Base-by-base conservation (phyloP, 345 rosid species). In the Luvunga scandens region DNA sequence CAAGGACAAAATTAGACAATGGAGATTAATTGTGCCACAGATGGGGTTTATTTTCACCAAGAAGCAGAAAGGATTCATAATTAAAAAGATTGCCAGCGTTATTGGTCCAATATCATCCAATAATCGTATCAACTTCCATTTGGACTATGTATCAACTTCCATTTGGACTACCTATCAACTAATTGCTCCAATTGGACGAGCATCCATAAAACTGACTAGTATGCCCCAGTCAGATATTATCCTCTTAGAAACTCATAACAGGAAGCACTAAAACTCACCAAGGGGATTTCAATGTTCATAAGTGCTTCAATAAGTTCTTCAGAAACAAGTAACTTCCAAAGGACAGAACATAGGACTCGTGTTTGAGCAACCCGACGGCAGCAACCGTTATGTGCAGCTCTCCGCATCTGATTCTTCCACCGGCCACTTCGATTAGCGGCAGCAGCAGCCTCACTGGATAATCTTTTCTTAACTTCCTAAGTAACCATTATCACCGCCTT, bases 401-500 rank as follows among this genome's bases (percentile, higher is more conserved):
- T 92, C 74, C 94, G 90, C 87, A 88, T 93, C 85, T 95, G 99
- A 88, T 95, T 95, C 86, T 85, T 91, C 99, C 99, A 93, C 83
- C 91, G 89, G 81, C 98, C 98, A 86, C 87, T 89, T 80, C 79
- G 90, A 85, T 86, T 91, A 80, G 99, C 99, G 79, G 97, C 91
- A 81, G 96, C 99, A 45, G 86, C 87, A 78, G 86, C 94, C 81
- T 95, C 98, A 81, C 84, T 79, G 36, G 99, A 84, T 81, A 95
- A 85, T 79, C 97, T 88, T 89, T 85, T 92, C 91, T 92, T 93
- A 39, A 91, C 93, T 86, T 91, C 99, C 98, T 95, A 84, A 69
- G 72, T 73, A 5, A 85, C 24, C 74, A 84, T 75, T 50, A 78
- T 42, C 30, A 85, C 74, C 78, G 75, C 78, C 72, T 84, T 71